phyloP scores from a whole-genome alignment of 75 land plant species.

The Chamaecyparis obtusa region DNA sequence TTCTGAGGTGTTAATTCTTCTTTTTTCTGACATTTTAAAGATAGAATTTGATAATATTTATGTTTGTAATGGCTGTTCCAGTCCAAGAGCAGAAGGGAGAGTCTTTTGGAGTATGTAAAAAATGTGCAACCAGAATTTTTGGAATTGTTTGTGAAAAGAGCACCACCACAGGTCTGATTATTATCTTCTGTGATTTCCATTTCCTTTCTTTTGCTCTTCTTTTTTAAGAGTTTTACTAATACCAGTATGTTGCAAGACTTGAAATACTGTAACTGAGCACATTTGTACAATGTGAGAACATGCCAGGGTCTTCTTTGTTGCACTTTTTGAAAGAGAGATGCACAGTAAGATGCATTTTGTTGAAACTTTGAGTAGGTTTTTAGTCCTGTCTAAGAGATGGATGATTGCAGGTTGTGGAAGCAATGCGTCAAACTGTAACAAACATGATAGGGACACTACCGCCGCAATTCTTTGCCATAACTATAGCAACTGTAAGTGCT shows the following conservation, averaged over 20 bases:
- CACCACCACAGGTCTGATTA: slow-evolving; percentile 71
- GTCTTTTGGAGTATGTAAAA: slow-evolving; percentile 90
- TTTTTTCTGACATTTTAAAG: not conserved
- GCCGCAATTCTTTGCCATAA: slow-evolving; percentile 92
- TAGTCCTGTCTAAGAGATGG: not conserved
- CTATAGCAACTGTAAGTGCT: slow-evolving; percentile 78
- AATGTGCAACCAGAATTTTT: slow-evolving; percentile 95
- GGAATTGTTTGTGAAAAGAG: slow-evolving; percentile 82
- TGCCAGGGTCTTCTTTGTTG: not conserved
- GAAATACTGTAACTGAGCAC: not conserved
- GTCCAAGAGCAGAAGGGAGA: slow-evolving; percentile 79
- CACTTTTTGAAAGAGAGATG: not conserved
- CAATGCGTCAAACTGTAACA: slow-evolving; percentile 97
- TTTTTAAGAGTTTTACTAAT: not conserved
- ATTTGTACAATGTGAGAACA: not conserved
- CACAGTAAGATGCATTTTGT: not conserved
- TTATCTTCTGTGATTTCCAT: not conserved
- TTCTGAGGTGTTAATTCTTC: not conserved
- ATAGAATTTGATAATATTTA: not conserved
- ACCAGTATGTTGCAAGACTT: not conserved
- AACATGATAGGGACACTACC: slow-evolving; percentile 99
- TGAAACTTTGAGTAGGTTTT: not conserved
- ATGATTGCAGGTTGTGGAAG: slow-evolving; percentile 79
- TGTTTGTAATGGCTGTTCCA: slow-evolving; percentile 23
- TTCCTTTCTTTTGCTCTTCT: slow-evolving; percentile 5